A percentile compares a stretch with the other conserved stretches of the same genome.
These are phyloP conservation scores for Cutaneotrichosporon spelunceum DNA, from an alignment of 1,284 basidiomycete genomes.

Conservation along the genomic window DNA sequence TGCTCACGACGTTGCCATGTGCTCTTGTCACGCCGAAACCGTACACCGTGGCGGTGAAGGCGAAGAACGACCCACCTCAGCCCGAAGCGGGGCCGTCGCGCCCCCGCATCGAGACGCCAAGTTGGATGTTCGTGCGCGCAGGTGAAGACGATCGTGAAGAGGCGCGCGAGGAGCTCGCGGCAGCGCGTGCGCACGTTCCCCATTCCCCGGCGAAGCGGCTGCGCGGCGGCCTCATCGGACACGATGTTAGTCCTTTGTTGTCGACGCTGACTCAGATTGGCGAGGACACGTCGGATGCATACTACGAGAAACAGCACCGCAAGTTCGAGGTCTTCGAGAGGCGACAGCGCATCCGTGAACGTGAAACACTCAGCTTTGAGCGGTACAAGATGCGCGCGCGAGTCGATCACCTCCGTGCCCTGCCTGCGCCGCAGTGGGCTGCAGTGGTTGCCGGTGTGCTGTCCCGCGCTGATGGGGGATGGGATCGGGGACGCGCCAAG, in stretches of 20 bases:
- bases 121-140: constrained; percentile 36
- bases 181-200: not conserved
- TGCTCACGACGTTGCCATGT: constrained; percentile 60
- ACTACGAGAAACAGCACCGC: constrained; percentile 78
- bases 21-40: constrained; percentile 28
- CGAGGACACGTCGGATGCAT: constrained; percentile 74
- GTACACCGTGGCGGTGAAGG: constrained; percentile 8
- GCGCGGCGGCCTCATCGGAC: constrained; percentile 24
- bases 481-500: constrained; percentile 38
- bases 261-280: constrained; percentile 52
- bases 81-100: constrained; percentile 21
- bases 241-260: constrained; percentile 20
- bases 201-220: constrained; percentile 34
- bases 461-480: constrained; percentile 18
- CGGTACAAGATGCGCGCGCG: constrained; percentile 85
- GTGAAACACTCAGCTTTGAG: constrained; percentile 83
- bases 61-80: constrained; percentile 11
- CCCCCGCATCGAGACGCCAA: constrained; percentile 43
- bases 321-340: constrained; percentile 85
- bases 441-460: constrained; percentile 29
- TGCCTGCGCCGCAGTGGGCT: constrained; percentile 35
- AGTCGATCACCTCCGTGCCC: constrained; percentile 70
- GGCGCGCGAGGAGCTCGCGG: constrained; percentile 38
- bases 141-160: constrained; percentile 47
- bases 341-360: constrained; percentile 75